Percentiles rank a stretch among this genome's conserved stretches.
phyloP scores from a whole-genome alignment of 1,139 yeast genomes.

The Sugiyamaella paludigena region DNA sequence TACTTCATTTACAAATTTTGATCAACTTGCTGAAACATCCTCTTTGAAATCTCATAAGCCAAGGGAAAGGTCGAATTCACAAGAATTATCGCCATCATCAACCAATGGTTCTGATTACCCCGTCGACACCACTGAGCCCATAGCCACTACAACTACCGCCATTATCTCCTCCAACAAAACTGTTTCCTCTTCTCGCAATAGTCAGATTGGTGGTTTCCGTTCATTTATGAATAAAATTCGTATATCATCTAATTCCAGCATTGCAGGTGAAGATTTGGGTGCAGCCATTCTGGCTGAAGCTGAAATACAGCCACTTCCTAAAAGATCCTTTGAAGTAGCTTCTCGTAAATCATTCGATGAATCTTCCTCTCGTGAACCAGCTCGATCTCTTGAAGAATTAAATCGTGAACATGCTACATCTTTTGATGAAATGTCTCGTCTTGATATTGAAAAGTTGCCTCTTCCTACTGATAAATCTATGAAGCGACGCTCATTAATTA shows the following conservation, averaged over 20 bases:
- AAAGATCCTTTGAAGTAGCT: not conserved
- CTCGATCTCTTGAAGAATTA: not conserved
- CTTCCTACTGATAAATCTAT: conserved; percentile 12
- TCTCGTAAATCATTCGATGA: conserved; percentile 3
- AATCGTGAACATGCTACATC: not conserved
- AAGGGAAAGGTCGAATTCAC: conserved; percentile 3
- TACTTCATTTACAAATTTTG: too few species aligned
- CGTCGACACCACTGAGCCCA: not conserved
- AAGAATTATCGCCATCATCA: not conserved
- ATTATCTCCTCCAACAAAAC: not conserved
- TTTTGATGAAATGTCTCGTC: not conserved
- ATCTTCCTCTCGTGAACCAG: not conserved
- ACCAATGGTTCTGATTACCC: not conserved
- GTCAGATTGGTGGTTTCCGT: conserved; percentile 1
- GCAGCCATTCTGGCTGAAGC: conserved; percentile 20
- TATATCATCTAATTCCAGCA: conserved; percentile 15
- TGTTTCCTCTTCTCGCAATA: not conserved
- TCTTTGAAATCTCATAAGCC: conserved; percentile 1
- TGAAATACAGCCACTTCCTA: not conserved
- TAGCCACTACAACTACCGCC: not conserved
- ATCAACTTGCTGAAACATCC: too few species aligned
- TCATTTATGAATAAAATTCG: conserved; percentile 9
- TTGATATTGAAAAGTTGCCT: conserved; percentile 1
- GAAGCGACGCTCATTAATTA: conserved; percentile 31
- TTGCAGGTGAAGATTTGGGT: conserved; percentile 25